Evolutionary conservation across 306 rosid species (phyloP).

Genomic region (Dalbergia cultrata): DNA sequence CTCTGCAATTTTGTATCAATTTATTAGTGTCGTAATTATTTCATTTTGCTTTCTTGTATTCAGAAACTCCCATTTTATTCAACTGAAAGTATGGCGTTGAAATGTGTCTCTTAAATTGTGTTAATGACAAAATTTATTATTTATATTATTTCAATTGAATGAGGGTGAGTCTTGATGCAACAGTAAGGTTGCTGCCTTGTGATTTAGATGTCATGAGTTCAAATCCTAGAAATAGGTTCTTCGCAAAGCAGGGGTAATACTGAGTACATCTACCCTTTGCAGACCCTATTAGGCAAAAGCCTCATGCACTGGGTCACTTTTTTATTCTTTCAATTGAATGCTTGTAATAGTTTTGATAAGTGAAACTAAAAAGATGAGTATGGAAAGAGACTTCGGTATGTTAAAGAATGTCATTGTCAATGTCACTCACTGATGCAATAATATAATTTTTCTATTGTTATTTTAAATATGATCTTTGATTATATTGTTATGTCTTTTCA

Average conservation of each 20-base stretch:
- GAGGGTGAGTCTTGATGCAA: too few species aligned
- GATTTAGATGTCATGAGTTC: too few species aligned
- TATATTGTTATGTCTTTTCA: slow-evolving; percentile 17
- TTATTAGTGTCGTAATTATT: slow-evolving; percentile 25
- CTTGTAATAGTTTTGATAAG: slow-evolving; percentile 26
- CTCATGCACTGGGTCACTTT: background rate
- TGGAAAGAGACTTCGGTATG: slow-evolving; percentile 21
- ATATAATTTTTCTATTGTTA: slow-evolving; percentile 12
- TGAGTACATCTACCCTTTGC: too few species aligned
- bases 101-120: slow-evolving; percentile 24
- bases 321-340: slow-evolving; percentile 33
- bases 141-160: slow-evolving; percentile 20
- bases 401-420: slow-evolving; percentile 19
- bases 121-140: background rate
- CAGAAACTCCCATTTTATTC: slow-evolving; percentile 13
- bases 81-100: slow-evolving; percentile 18
- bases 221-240: too few species aligned
- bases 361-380: slow-evolving; percentile 25
- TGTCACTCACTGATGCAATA: slow-evolving; percentile 21
- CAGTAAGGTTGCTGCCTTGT: too few species aligned
- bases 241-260: too few species aligned
- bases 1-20: slow-evolving; percentile 6
- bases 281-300: too few species aligned
- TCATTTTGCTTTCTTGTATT: slow-evolving; percentile 21
- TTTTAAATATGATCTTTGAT: slow-evolving; percentile 4